Base-by-base conservation (phyloP, 2,329 filamentous ascomycete genomes). In the Colletotrichum caudatum region DNA sequence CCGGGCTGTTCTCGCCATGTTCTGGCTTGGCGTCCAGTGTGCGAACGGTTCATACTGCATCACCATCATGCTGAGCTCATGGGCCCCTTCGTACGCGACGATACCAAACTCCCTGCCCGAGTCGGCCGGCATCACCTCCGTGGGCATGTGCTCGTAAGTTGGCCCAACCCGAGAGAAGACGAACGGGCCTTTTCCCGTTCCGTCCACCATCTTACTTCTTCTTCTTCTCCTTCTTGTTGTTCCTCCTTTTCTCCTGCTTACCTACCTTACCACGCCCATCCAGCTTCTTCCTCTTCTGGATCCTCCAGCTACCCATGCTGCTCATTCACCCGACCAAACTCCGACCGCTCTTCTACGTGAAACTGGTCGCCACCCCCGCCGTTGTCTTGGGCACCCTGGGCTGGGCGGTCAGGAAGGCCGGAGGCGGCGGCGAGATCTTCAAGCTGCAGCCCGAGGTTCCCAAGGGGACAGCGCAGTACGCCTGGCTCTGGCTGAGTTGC, bases 11-110 rank as follows among this genome's bases (percentile, higher is more conserved):
- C 77, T 86, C 23, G 84, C 84, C 35, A 82, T 86, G 76, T 85
- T 87, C 76, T 87, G 85, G 91, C 89, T 92, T 64, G 89, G 90
- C 0, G 91, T 92, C 58, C 89, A 92, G 50, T 65, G 61, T 39
- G 37, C 57, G 7, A 72, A 61, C n/a, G 61, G 70, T 11, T 66
- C 70, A 12, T 65, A 57, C n/a, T 56, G 56, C 53, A 46, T 66
- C 54, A 82, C 81, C 0, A 70, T 70, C 41, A 84, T 86, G 75
- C 76, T 86, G 37, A 78, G 77, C 3, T 81, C 84, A 14, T 82
- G 84, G 63, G 90, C 88, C 86, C 89, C 89, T 0, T 86, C 84
- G 12, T 91, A 88, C 74, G 78, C 83, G 1, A 81, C 81, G 0
- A 81, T 90, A 14, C 81, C 83, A 0, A 91, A 91, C 74, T 79